Conservation (phyloP, 1,284 basidiomycete species). For the Porogramme epimiltina region DNA sequence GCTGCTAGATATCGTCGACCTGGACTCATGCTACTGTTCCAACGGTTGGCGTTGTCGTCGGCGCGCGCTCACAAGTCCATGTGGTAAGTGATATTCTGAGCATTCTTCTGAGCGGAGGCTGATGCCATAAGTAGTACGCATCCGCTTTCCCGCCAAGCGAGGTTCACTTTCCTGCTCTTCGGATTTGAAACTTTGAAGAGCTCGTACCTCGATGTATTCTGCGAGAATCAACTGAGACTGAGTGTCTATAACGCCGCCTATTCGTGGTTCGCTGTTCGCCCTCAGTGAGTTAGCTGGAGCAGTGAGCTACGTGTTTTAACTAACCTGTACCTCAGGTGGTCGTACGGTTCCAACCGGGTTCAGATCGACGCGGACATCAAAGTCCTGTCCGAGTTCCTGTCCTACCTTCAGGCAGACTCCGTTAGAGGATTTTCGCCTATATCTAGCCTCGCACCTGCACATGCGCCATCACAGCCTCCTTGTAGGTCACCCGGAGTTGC, state of each 20-base stretch:
- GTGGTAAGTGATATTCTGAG: constrained; percentile 54
- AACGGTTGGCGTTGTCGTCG: constrained; percentile 83
- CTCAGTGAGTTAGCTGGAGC: constrained; percentile 56
- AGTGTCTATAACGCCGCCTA: constrained; percentile 82
- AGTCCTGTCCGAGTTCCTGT: constrained; percentile 82
- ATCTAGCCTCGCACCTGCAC: constrained; percentile 67
- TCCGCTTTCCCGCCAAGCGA: constrained; percentile 85
- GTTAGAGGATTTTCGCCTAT: constrained; percentile 67
- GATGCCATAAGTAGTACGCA: constrained; percentile 68
- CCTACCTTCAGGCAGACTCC: constrained; percentile 74
- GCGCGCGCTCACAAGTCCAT: constrained; percentile 65
- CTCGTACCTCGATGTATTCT: constrained; percentile 82
- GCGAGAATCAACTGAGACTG: constrained; percentile 81
- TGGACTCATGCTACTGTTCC: constrained; percentile 84
- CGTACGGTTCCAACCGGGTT: constrained; percentile 89
- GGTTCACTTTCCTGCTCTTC: constrained; percentile 90
- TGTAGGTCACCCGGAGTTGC: constrained; percentile 40
- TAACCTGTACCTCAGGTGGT: constrained; percentile 65
- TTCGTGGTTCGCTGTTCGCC: constrained; percentile 90
- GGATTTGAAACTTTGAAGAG: constrained; percentile 92
- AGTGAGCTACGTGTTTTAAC: no score
- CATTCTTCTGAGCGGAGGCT: neutral
- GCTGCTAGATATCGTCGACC: constrained; percentile 89
- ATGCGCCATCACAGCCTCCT: constrained; percentile 45
- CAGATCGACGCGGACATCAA: constrained; percentile 91